phyloP scores from a whole-genome alignment of 305 asterid genomes.

The Euphrasia arctica region DNA sequence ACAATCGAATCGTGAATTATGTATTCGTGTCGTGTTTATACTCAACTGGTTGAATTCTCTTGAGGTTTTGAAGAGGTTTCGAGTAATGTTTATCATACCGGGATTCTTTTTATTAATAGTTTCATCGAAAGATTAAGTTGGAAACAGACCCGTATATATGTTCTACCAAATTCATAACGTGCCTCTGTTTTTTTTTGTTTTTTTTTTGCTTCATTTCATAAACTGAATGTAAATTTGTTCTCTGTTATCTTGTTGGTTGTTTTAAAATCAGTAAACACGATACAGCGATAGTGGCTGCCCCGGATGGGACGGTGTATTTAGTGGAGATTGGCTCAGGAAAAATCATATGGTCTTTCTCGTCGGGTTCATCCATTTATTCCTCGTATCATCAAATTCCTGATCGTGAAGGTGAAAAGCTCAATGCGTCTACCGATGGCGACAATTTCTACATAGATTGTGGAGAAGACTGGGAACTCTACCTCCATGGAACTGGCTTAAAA shows the following conservation, averaged over 20 bases:
- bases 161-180: background rate
- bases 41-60: conserved; percentile 5
- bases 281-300: conserved; percentile 71
- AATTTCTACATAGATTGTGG: conserved; percentile 76
- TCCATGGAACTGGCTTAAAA: conserved; percentile 47
- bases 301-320: conserved; percentile 70
- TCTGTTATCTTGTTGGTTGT: conserved; percentile 29
- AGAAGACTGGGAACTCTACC: conserved; percentile 75
- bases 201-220: conserved; percentile 2
- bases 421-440: conserved; percentile 44
- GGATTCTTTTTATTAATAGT: background rate
- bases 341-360: conserved; percentile 67
- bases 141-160: background rate
- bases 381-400: conserved; percentile 54
- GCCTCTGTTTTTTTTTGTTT: background rate
- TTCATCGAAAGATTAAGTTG: background rate
- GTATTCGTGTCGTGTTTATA: background rate
- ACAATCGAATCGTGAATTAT: conserved; percentile 15
- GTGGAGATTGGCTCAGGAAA: conserved; percentile 56
- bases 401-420: conserved; percentile 48
- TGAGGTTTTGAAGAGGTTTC: conserved; percentile 24
- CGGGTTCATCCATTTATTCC: conserved; percentile 76
- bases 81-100: conserved; percentile 1
- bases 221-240: conserved; percentile 25
- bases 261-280: conserved; percentile 49